phyloP scores from a whole-genome alignment of 371 early-diverging fungal genomes.

The Actinomortierella wolfii region DNA sequence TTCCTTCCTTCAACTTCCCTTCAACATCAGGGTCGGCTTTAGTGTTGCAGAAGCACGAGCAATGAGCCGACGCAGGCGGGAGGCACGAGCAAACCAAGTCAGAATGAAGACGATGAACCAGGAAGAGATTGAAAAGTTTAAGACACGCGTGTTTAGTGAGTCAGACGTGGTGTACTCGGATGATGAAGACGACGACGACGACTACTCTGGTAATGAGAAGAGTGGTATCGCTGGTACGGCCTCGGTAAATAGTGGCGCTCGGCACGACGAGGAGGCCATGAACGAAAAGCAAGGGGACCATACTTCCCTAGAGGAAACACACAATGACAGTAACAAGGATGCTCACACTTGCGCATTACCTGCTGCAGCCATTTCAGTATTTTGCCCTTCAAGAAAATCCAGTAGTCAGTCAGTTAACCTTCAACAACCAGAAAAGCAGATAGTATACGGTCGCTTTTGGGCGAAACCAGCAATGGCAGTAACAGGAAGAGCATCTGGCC shows the following conservation, averaged over 20 bases:
- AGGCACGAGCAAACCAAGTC: slow-evolving; percentile 19
- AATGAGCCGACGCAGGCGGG: slow-evolving; percentile 15
- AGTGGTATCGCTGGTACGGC: not conserved
- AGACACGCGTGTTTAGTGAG: slow-evolving; percentile 23
- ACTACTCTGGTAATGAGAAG: not conserved
- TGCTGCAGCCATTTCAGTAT: no score
- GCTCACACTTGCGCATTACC: no score
- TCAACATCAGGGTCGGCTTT: slow-evolving; percentile 26
- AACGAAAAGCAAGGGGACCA: slow-evolving; percentile 10
- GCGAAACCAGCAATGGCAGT: no score
- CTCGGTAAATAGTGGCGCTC: not conserved
- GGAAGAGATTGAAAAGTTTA: slow-evolving; percentile 27
- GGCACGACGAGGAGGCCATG: not conserved
- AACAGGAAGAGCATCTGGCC: no score
- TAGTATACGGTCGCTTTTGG: no score
- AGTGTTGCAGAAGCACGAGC: slow-evolving; percentile 35
- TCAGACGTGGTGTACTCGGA: slow-evolving; percentile 22
- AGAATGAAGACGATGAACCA: slow-evolving; percentile 33
- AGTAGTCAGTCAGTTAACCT: no score
- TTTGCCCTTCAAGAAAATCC: no score
- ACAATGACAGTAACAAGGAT: no score
- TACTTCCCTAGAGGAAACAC: not conserved
- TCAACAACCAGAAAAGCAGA: no score
- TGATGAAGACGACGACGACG: slow-evolving; percentile 14
- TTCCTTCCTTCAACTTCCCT: not conserved